Evolutionary conservation across 768 basidiomycete genomes (phyloP).

Genomic region (Gymnopilus dilepis): DNA sequence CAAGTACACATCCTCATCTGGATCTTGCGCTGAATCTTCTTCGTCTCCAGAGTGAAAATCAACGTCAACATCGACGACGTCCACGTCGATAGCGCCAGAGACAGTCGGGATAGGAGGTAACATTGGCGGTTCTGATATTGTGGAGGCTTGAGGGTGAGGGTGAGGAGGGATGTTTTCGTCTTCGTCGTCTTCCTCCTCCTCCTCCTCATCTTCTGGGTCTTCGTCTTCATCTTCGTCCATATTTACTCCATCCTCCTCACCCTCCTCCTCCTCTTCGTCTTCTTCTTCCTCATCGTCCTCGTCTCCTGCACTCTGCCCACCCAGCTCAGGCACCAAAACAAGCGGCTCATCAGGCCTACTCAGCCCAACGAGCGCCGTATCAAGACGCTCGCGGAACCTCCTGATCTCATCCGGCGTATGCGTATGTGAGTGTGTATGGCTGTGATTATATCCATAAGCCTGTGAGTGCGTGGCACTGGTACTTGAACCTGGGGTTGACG

Average conservation of each 20-base stretch:
- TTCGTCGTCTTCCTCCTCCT: slow-evolving; percentile 7
- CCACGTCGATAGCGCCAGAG: slow-evolving; percentile 10
- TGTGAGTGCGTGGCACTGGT: too few relatives aligned
- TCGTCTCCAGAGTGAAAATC: too few relatives aligned
- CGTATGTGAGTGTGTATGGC: not conserved
- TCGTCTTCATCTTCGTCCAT: slow-evolving; percentile 1
- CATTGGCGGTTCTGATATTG: slow-evolving; percentile 28
- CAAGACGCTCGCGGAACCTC: slow-evolving; percentile 37
- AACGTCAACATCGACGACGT: not conserved
- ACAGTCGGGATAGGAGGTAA: slow-evolving; percentile 31
- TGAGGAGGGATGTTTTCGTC: slow-evolving; percentile 8
- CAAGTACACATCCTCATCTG: too few relatives aligned
- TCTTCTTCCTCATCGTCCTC: slow-evolving; percentile 6
- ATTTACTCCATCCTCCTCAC: not conserved
- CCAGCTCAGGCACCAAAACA: slow-evolving; percentile 28
- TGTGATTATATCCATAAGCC: too few relatives aligned
- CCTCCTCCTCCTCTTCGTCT: not conserved
- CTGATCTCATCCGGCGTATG: not conserved
- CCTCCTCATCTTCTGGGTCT: slow-evolving; percentile 4
- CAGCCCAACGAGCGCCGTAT: slow-evolving; percentile 40
- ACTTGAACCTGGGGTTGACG: too few relatives aligned
- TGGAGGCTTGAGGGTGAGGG: not conserved
- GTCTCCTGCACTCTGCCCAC: not conserved
- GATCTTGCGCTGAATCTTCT: too few relatives aligned
- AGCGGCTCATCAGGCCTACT: slow-evolving; percentile 36